Evolutionary conservation across 2,329 filamentous ascomycete species (phyloP), one percentile per base, ranked within the genome.

Genomic region (Penicillium hordei): DNA sequence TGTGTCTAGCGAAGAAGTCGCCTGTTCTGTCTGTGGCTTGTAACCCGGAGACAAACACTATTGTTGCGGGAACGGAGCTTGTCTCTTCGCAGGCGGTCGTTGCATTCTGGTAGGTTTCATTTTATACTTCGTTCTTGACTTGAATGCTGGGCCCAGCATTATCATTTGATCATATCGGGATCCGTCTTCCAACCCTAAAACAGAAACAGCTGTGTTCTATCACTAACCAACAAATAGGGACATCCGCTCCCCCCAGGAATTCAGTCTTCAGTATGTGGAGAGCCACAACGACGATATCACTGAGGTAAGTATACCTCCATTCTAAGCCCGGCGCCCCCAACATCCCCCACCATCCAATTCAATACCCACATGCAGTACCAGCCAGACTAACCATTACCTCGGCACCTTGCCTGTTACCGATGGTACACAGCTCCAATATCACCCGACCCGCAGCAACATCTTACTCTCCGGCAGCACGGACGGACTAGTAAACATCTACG

Each of bases 381-480:
- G 38, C 40, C 49, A 52, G 44, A 56, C 52, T 62, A 58, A 66
- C 38, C 50, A 52, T 52, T 44, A 33, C 15, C 45, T 52, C 39
- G 46, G 33, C 49, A 31, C 40, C 44, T 39, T 54, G 27, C 44
- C 21, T 46, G 29, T 42, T 54, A 45, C 31, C 50, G 29, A 21
- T 52, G 29, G 29, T 52, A 57, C 45, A 59, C 61, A 79, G 70
- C 74, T 85, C 15, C 75, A 80, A 71, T 79, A 81, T 60, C 82
- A 84, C 68, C 81, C 82, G 23, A 76, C 72, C 13, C 77, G 78
- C n/a, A 78, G 77, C 19, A 78, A 79, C 38, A 71, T 83, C 21
- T 76, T 87, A 5, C 78, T 88, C 1, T 86, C 83, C 12, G 83
- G 83, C 39, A 85, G 83, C 66, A 87, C 85, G 21, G 85, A 88